Evolutionary conservation across 2,329 filamentous ascomycete genomes (phyloP), one percentile per base, ranked within the genome.

Genomic region (Fusarium floridanum): DNA sequence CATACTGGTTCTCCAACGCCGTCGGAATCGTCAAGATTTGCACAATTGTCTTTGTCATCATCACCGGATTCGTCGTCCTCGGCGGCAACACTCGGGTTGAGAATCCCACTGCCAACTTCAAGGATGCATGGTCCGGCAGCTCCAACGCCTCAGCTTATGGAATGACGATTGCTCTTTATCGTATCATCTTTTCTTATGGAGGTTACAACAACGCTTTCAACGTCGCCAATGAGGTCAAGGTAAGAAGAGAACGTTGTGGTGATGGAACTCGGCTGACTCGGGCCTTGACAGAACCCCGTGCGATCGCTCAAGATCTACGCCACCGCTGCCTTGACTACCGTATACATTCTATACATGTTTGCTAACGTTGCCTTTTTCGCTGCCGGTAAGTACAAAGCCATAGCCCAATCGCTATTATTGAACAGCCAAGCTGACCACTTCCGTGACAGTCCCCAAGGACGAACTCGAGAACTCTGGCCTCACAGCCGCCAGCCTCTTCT

Each of bases 131-230:
- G 56, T 59, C 56, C 5, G 56, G 56, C 34, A 59, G 56, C 36
- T 37, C 34, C 32, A 39, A 59, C 6, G 56, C 56, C 2, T 59
- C 56, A 5, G 83, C 81, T 17, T 82, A 84, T 68, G 81, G 81
- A 36, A 72, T 84, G 1, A 78, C 83, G 0, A 77, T 86, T 73
- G 89, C 90, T 0, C 79, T 92, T 22, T 85, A 89, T 64, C 90
- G 88, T 69, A 88, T 92, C 63, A 85, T 88, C 56, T 91, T 90
- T 71, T 88, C 88, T 1, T 92, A 90, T 73, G 79, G 83, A 0
- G 90, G 90, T 5, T 91, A 87, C 69, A 81, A 85, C n/a, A 91
- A 91, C 73, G 87, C 89, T 0, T 91, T 91, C 81, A 90, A 90
- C 69, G 85, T 92, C 8, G 87, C 89, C 68, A 90, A 90, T 67